Conservation (phyloP, 2,329 filamentous ascomycete species). For the Aspergillus aculeatus region DNA sequence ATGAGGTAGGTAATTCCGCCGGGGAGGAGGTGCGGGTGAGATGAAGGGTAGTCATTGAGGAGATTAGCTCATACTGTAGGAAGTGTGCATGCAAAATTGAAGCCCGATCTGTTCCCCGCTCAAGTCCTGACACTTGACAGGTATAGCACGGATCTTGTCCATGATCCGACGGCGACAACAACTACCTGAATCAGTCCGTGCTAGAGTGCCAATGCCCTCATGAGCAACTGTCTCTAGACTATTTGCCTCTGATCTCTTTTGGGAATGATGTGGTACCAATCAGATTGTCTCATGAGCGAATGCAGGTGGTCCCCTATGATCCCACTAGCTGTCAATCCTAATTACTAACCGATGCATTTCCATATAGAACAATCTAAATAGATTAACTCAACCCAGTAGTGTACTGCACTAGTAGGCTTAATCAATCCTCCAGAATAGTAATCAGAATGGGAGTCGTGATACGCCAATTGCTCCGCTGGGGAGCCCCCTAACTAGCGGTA, state of each 20-base stretch:
- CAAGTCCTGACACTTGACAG: neutral
- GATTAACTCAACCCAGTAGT: neutral
- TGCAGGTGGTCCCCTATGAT: neutral
- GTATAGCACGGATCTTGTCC: neutral
- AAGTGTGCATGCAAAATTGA: neutral
- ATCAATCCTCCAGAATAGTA: neutral
- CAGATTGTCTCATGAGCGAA: neutral
- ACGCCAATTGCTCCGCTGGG: neutral
- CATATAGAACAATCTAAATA: conserved; percentile 4
- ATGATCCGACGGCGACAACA: neutral
- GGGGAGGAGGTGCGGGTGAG: neutral
- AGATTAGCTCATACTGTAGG: neutral
- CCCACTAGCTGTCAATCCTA: conserved; percentile 6
- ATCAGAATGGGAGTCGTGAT: neutral
- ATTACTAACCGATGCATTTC: neutral
- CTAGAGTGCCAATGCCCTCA: neutral
- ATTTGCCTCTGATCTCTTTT: neutral
- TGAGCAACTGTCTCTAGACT: neutral
- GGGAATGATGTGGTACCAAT: conserved; percentile 7
- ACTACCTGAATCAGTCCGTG: neutral
- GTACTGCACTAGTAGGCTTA: neutral
- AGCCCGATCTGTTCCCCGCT: neutral
- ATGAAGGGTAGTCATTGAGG: neutral
- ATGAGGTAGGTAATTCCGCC: neutral
- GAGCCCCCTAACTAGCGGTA: neutral